Evolutionary conservation across 306 rosid species (phyloP), one percentile per base, ranked within the genome.

Genomic region (Gastrolobium bilobum): DNA sequence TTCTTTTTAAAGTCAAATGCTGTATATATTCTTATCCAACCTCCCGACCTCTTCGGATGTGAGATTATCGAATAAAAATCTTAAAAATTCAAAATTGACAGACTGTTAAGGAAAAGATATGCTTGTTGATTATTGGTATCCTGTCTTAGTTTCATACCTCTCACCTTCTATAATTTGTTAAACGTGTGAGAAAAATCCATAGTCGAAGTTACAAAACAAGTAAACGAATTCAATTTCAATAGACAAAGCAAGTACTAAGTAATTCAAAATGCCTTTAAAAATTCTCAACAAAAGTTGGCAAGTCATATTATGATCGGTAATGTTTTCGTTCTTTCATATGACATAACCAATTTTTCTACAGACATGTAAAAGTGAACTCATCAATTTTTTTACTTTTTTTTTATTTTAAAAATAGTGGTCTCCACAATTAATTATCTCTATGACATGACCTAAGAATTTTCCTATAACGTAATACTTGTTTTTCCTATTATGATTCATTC

Each of bases 31-130:
- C 35, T 43, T 30, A 10, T 74, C 59, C 29, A 81, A 46, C 39
- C 69, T 56, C n/a, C 46, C 30, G 9, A 81, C 30, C 43, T 81
- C 60, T 66, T 81, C 26, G 50, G 37, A 46, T 33, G 70, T 65
- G 56, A 44, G 20, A 44, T 13, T 26, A 43, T 73, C 4, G 10
- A 2, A 20, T 60, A 65, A 1, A n/a, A 9, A 14, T 6, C 10
- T 6, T 6, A 13, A 47, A 65, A 37, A 44, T 20, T 29, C 57
- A 4, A 15, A 56, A 30, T 48, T 51, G 51, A 20, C 39, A 43
- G 1, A 6, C 15, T 14, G 7, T 29, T 10, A 50, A 59, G 34
- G 7, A 29, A 38, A 51, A 56, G 11, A 52, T 14, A 79, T 61
- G 13, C 2, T 59, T 44, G 14, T 58, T 57, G 4, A 38, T 58